These are phyloP conservation scores for Kregervanrija delftensis DNA, from an alignment of 805 yeast genomes.

Conservation along the genomic window DNA sequence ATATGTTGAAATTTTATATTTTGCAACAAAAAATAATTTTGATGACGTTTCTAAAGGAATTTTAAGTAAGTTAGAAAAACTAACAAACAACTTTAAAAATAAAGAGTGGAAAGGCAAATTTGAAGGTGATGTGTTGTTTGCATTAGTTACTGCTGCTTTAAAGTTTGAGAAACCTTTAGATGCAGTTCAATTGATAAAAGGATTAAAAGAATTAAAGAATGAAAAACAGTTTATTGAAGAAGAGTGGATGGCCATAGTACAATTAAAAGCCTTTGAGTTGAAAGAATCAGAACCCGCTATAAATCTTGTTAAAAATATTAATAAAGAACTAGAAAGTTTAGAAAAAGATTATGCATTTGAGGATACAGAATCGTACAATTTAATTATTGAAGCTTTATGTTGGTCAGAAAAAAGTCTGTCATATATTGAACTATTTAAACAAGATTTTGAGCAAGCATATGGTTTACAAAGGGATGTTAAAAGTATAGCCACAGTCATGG, in stretches of 20 bases:
- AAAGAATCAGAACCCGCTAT: slow-evolving; percentile 15
- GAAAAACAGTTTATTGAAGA: slow-evolving; percentile 11
- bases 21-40: slow-evolving; percentile 22
- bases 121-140: slow-evolving; percentile 22
- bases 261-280: slow-evolving; percentile 14
- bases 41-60: slow-evolving; percentile 18
- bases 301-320: slow-evolving; percentile 22
- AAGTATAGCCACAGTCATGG: slow-evolving; percentile 30
- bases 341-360: slow-evolving; percentile 15
- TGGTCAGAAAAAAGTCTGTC: slow-evolving; percentile 21
- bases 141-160: slow-evolving; percentile 20
- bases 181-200: slow-evolving; percentile 14
- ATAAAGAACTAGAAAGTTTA: slow-evolving; percentile 9
- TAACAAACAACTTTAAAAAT: slow-evolving; percentile 11
- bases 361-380: slow-evolving; percentile 21
- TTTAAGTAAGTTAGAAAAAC: slow-evolving; percentile 14
- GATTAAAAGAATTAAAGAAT: slow-evolving; percentile 7
- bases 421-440: slow-evolving; percentile 20
- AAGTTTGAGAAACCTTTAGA: slow-evolving; percentile 14
- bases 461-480: slow-evolving; percentile 30
- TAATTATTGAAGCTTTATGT: slow-evolving; percentile 20
- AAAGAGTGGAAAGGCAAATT: slow-evolving; percentile 14
- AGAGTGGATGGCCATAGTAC: slow-evolving; percentile 23
- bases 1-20: slow-evolving; percentile 25
- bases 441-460: slow-evolving; percentile 25